These are phyloP conservation scores for Apiotrichum siamense DNA, from an alignment of 1,284 basidiomycete genomes.

Conservation along the genomic window DNA sequence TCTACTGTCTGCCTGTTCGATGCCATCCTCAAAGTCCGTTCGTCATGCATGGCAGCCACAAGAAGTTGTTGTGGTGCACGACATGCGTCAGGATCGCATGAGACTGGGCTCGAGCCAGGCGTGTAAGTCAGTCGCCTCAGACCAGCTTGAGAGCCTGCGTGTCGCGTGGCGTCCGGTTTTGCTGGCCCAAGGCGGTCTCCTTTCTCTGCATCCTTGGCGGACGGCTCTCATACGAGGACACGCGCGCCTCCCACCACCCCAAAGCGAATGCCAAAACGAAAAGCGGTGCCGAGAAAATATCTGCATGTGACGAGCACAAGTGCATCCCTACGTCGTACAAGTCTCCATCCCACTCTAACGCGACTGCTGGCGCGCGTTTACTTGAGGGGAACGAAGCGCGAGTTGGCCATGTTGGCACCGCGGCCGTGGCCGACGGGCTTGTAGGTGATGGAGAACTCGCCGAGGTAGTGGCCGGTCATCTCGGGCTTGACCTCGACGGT, in stretches of 20 bases:
- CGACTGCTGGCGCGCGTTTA: slow-evolving; percentile 38
- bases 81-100: too few species aligned
- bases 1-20: too few species aligned
- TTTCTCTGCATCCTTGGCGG: too few species aligned
- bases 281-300: neutral
- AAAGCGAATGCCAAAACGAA: neutral
- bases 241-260: neutral
- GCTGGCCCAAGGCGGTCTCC: too few species aligned
- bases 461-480: slow-evolving; percentile 99
- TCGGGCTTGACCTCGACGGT: slow-evolving; percentile 99
- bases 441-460: slow-evolving; percentile 87
- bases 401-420: slow-evolving; percentile 64
- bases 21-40: too few species aligned
- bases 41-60: too few species aligned
- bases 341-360: slow-evolving; percentile 8
- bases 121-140: too few species aligned
- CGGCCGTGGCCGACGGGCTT: slow-evolving; percentile 99
- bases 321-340: slow-evolving; percentile 31
- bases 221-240: too few species aligned
- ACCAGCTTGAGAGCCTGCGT: too few species aligned
- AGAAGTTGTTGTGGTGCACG: too few species aligned
- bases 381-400: slow-evolving; percentile 60
- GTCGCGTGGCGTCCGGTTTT: too few species aligned
- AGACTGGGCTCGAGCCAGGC: too few species aligned
- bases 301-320: slow-evolving; percentile 12